These are phyloP conservation scores for Aurifilum marmelostoma DNA, from an alignment of 2,329 filamentous ascomycete species.

Conservation along the genomic window DNA sequence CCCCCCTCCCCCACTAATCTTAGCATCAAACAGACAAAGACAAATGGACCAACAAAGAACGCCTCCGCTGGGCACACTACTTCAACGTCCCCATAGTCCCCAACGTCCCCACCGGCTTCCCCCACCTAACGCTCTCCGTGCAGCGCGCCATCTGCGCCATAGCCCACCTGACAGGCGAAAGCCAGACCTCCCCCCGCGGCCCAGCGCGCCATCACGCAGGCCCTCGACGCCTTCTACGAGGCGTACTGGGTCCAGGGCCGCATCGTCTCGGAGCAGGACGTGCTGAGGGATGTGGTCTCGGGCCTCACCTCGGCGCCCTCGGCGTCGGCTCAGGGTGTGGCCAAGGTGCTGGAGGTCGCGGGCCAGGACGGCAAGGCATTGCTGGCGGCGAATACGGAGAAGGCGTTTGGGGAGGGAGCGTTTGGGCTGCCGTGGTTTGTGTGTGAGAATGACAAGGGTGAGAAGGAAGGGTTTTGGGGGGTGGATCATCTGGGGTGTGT, in stretches of 20 bases:
- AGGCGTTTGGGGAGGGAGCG: conserved; percentile 41
- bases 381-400: conserved; percentile 41
- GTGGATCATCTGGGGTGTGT: conserved; percentile 45
- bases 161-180: conserved; percentile 29
- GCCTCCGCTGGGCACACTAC: conserved; percentile 40
- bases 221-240: conserved; percentile 40
- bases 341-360: conserved; percentile 36
- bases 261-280: conserved; percentile 35
- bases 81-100: conserved; percentile 42
- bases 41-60: conserved; percentile 41
- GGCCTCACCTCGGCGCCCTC: conserved; percentile 19
- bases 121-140: conserved; percentile 40
- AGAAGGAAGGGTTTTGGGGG: conserved; percentile 44
- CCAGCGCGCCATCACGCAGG: conserved; percentile 30
- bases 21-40: conserved; percentile 41
- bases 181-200: conserved; percentile 21
- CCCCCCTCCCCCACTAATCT: neutral
- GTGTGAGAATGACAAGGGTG: conserved; percentile 39
- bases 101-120: conserved; percentile 40
- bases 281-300: conserved; percentile 35
- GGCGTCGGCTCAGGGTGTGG: conserved; percentile 33
- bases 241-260: conserved; percentile 40
- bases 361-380: conserved; percentile 36
- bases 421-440: conserved; percentile 46
- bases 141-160: conserved; percentile 42